Evolutionary conservation across 345 rosid genomes (phyloP), one percentile per base, ranked within the genome.

Genomic region (Sisymbrium irio): DNA sequence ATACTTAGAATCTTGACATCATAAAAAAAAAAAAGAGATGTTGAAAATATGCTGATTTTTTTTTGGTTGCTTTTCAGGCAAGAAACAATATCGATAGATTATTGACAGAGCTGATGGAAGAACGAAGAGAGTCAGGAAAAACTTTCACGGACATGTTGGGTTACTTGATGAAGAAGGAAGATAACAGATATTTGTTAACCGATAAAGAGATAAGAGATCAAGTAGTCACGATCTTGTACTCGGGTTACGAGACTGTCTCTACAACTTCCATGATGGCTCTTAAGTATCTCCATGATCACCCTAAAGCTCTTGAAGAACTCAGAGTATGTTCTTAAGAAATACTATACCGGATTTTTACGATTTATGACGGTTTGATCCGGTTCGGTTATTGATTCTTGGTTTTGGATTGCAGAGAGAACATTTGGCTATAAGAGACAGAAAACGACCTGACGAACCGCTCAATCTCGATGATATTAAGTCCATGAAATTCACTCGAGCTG

Each of bases 201-300:
- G 91, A 87, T 68, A 86, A 84, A 7, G 89, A 91, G 78, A 86
- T 91, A 20, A 79, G 89, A n/a, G 97, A 89, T 82, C 98, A 91
- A 73, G 73, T 93, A 1, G 90, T 93, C 42, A 86, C 98, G 11
- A 81, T 93, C 19, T 63, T 86, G 73, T 85, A 89, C 70, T 91
- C 98, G 1, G 96, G 97, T 51, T 89, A 84, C 45, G 98, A 93
- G 73, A 93, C 94, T 27, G 91, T 91, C 25, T 93, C 97, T 9
- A 89, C 93, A 30, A 90, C 97, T 10, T 80, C 96, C 1, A 93
- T 91, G 97, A 93, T 90, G 98, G 92, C 92, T 36, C 78, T 93
- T 62, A 93, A 90, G 85, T 93, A 90, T 64, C 85, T 89, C 15
- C 96, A 90, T 67, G 93, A 90, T 80, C 88, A 89, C 54, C 97